Base-by-base conservation (phyloP, 2,329 filamentous ascomycete genomes). In the Didymella exigua region DNA sequence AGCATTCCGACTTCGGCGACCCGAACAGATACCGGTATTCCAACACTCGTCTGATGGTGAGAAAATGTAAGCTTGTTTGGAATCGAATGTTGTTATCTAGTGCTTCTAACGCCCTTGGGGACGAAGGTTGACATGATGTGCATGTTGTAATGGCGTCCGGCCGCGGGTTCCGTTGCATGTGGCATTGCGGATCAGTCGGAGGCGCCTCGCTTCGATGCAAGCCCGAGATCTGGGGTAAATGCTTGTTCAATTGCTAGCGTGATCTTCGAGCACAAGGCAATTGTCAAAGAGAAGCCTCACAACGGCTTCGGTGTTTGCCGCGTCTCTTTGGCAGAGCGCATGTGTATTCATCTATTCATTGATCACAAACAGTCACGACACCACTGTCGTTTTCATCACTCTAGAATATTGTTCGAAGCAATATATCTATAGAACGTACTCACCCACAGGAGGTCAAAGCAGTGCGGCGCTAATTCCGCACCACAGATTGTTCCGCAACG, bases 91-190 rank as follows among this genome's bases (percentile, higher is more conserved):
- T 9, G 8, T 14, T 6, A 26, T 14, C 16, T 18, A 4, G 23
- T 16, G 14, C 18, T 2, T 29, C 16, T 16, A 33, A 40, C 3
- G 9, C 19, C 11, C 5, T 38, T 51, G 11, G 7, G 30, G 30
- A 29, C 16, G n/a, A 27, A 41, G 8, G 3, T 16, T 8, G 11
- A 51, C 44, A 54, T 21, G 6, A 9, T 26, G 21, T 44, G 40
- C 44, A 34, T 44, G 11, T 13, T 8, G 13, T 21, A 9, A 16
- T 26, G 10, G n/a, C 13, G 19, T 43, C 31, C 24, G 43, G 37
- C 43, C 43, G 50, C 37, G 50, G 43, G 30, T 14, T 19, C 50
- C 43, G 50, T 14, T 18, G 33, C 33, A 24, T 16, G 27, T 16
- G 8, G 26, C 4, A 40, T 48, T 1, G 18, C 3, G 13, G 2